Percentiles rank a stretch among this genome's conserved stretches.
Conservation (phyloP, 2,329 filamentous ascomycete genomes). For the Xylariomycetidae sp. region DNA sequence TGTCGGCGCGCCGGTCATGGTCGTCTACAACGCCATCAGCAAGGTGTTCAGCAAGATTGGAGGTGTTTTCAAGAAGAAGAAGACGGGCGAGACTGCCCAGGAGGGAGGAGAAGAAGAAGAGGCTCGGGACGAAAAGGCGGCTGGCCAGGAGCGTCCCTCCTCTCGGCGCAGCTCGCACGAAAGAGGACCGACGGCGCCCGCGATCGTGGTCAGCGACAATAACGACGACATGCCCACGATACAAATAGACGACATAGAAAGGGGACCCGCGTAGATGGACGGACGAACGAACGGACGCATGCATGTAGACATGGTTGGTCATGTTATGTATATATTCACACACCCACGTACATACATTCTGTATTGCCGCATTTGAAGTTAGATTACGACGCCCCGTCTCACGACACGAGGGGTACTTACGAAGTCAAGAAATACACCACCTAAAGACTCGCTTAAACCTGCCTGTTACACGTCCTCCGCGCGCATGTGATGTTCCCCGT, state of each 20-base stretch:
- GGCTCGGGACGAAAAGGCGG: not conserved
- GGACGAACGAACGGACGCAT: too few relatives aligned
- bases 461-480: too few relatives aligned
- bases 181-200: slow-evolving; percentile 12
- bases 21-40: slow-evolving; percentile 18
- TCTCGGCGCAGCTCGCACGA: not conserved
- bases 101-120: slow-evolving; percentile 3
- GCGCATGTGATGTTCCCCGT: too few relatives aligned
- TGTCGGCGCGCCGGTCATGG: slow-evolving; percentile 25
- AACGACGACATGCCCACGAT: slow-evolving; percentile 14
- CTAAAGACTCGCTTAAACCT: too few relatives aligned
- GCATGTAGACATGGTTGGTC: too few relatives aligned
- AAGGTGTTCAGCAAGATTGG: slow-evolving; percentile 14
- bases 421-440: too few relatives aligned
- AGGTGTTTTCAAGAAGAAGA: slow-evolving; percentile 12
- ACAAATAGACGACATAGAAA: slow-evolving; percentile 20
- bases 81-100: slow-evolving; percentile 4
- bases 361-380: too few relatives aligned
- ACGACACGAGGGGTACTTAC: too few relatives aligned
- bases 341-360: too few relatives aligned
- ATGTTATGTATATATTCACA: too few relatives aligned
- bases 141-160: too few relatives aligned
- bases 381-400: too few relatives aligned
- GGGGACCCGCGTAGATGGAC: slow-evolving; percentile 10
- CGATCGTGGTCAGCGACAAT: slow-evolving; percentile 18